A percentile compares a stretch with the other conserved stretches of the same genome.
Conservation (phyloP, 106 monocot genomes). For the Dactylorhiza incarnata region DNA sequence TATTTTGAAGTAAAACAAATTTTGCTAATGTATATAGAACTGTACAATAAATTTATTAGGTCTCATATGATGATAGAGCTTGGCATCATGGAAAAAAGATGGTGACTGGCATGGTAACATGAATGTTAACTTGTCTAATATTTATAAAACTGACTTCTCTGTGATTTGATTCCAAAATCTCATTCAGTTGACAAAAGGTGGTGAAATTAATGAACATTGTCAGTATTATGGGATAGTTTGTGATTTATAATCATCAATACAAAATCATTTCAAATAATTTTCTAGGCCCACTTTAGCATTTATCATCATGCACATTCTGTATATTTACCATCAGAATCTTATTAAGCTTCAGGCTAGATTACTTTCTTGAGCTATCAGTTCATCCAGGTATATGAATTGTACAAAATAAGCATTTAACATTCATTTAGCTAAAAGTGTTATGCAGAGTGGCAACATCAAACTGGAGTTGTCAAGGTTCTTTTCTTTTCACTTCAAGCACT, state of each 20-base stretch:
- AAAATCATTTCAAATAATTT: neutral
- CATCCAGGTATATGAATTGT: neutral
- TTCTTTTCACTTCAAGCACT: slow-evolving; percentile 90
- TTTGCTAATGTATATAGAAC: neutral
- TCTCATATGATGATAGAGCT: neutral
- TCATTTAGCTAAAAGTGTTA: neutral
- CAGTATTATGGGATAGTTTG: neutral
- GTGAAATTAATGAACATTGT: neutral
- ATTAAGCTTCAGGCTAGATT: neutral
- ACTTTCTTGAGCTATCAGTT: neutral
- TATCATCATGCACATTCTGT: neutral
- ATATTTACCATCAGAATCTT: neutral
- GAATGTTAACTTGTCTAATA: neutral
- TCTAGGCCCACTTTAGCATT: neutral
- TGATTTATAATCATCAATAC: neutral
- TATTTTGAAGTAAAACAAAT: neutral
- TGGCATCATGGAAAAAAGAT: neutral
- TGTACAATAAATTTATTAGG: neutral
- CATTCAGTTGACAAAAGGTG: neutral
- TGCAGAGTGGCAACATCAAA: slow-evolving; percentile 73
- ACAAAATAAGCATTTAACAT: slow-evolving; percentile 5
- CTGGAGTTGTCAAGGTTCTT: slow-evolving; percentile 87
- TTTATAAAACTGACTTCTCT: neutral
- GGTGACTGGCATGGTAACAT: neutral
- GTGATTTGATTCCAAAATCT: slow-evolving; percentile 2